Evolutionary conservation across 352 stramenopile species (phyloP).

Genomic region (Pythium aristosporum): DNA sequence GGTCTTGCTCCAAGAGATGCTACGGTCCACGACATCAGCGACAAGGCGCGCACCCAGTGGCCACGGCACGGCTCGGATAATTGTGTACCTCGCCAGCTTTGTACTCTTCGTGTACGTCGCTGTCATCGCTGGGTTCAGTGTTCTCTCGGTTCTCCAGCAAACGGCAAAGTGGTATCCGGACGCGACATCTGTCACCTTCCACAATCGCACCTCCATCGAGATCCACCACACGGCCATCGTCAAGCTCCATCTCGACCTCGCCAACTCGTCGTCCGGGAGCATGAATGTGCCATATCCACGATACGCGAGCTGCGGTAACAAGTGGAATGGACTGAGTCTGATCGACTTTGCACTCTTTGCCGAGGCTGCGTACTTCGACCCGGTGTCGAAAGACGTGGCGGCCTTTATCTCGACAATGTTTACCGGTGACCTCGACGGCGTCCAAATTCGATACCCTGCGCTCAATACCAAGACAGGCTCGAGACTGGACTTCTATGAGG

Average conservation of each 20-base stretch:
- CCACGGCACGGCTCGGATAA: conserved; percentile 55
- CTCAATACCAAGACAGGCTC: conserved; percentile 82
- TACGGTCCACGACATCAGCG: conserved; percentile 45
- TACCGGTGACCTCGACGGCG: conserved; percentile 34
- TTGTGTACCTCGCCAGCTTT: conserved; percentile 59
- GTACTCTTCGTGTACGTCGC: conserved; percentile 71
- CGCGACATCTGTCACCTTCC: conserved; percentile 63
- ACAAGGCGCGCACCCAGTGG: conserved; percentile 46
- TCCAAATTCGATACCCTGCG: conserved; percentile 60
- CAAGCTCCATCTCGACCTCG: conserved; percentile 75
- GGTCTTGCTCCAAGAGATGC: conserved; percentile 60
- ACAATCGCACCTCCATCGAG: conserved; percentile 60
- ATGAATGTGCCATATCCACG: conserved; percentile 48
- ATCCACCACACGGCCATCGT: conserved; percentile 87
- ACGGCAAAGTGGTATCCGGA: conserved; percentile 78
- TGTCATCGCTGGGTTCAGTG: conserved; percentile 72
- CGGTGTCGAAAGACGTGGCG: conserved; percentile 68
- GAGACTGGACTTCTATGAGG: conserved; percentile 86
- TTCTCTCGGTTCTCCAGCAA: conserved; percentile 70
- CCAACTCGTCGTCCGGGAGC: conserved; percentile 32
- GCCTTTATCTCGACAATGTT: conserved; percentile 77
- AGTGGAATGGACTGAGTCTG: conserved; percentile 70
- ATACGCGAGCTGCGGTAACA: conserved; percentile 77
- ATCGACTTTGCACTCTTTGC: conserved; percentile 85
- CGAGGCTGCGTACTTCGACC: conserved; percentile 88